These are phyloP conservation scores for Colletotrichum musae DNA, from an alignment of 2,329 filamentous ascomycete genomes.

Conservation along the genomic window DNA sequence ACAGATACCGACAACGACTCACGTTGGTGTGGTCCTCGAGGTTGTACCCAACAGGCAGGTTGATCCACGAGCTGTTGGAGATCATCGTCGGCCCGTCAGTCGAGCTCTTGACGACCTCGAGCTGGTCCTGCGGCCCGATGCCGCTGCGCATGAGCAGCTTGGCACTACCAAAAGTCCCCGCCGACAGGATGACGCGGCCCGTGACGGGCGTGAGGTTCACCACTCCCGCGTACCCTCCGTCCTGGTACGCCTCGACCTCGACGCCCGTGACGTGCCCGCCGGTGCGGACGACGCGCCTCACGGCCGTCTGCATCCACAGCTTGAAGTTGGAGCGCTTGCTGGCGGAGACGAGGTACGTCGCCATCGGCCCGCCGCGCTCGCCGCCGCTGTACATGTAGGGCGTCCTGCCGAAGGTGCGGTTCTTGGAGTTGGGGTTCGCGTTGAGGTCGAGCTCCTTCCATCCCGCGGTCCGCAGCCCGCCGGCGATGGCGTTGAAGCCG, in stretches of 20 bases:
- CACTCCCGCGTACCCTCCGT: slow-evolving; percentile 70
- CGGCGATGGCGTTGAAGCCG: slow-evolving; percentile 74
- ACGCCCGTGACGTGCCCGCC: slow-evolving; percentile 76
- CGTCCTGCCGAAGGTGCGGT: slow-evolving; percentile 74
- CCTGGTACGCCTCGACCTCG: slow-evolving; percentile 71
- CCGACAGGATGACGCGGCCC: slow-evolving; percentile 77
- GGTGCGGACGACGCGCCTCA: slow-evolving; percentile 76
- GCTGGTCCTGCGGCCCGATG: slow-evolving; percentile 75
- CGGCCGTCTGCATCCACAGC: slow-evolving; percentile 75
- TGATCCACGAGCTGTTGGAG: slow-evolving; percentile 66
- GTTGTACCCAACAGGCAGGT: slow-evolving; percentile 72
- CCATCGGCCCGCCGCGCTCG: slow-evolving; percentile 78
- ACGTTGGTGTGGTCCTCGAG: slow-evolving; percentile 70
- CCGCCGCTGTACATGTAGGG: slow-evolving; percentile 78
- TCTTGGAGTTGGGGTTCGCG: slow-evolving; percentile 72
- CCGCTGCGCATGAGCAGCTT: slow-evolving; percentile 78
- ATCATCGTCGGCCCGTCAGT: slow-evolving; percentile 67
- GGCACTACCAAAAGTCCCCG: slow-evolving; percentile 78
- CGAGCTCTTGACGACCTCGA: slow-evolving; percentile 65
- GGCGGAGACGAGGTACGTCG: slow-evolving; percentile 78
- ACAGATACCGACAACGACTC: slow-evolving; percentile 19
- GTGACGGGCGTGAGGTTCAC: slow-evolving; percentile 71
- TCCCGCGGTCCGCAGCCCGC: slow-evolving; percentile 71
- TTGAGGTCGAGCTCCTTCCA: slow-evolving; percentile 77
- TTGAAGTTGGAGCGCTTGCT: slow-evolving; percentile 74